Base-by-base conservation (phyloP, 139 green algal genomes). In the Micractinium sp. region DNA sequence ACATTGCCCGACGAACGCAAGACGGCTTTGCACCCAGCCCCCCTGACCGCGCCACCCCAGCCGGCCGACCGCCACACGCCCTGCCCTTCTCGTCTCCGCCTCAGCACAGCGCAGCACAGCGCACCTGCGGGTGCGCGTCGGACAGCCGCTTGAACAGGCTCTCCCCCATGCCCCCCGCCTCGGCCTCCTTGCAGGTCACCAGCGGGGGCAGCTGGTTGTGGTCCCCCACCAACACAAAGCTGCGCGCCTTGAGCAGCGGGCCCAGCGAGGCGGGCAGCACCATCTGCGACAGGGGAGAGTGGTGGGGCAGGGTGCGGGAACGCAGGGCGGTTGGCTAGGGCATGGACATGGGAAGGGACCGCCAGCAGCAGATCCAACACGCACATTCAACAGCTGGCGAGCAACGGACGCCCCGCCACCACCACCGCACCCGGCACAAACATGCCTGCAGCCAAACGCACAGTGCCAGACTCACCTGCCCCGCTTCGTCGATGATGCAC, bases 401-500 rank as follows among this genome's bases (percentile, higher is more conserved):
- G 7, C 9, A 56, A 56, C 9, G 7, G 9, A 56, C 47, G 7
- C 47, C 47, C 47, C 47, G 47, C 47, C 47, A 5, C 5, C 47
- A 9, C 47, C 47, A 56, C 47, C 47, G 9, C 47, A 56, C 47
- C 47, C 47, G 47, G 9, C 47, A 56, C 47, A 56, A 56, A 5
- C 47, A 56, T 56, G 47, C 47, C 47, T 56, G 47, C 47, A 56
- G 47, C 47, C 47, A 56, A 56, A 9, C 47, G 7, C 9, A 16
- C 47, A 56, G 74, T 18, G 9, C 23, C 36, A n/a, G 20, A 31
- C 91, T 96, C 76, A 98, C 94, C 92, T 99, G 98, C 3, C 94
- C 93, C 0, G 97, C 98, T 91, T 99, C 98, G 85, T 99, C 98
- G 74, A 99, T 91, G 53, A 99, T 97, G 86, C 92, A 96, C n/a